Base-by-base conservation (phyloP, 2,329 filamentous ascomycete genomes). In the Mariannaea elegans region DNA sequence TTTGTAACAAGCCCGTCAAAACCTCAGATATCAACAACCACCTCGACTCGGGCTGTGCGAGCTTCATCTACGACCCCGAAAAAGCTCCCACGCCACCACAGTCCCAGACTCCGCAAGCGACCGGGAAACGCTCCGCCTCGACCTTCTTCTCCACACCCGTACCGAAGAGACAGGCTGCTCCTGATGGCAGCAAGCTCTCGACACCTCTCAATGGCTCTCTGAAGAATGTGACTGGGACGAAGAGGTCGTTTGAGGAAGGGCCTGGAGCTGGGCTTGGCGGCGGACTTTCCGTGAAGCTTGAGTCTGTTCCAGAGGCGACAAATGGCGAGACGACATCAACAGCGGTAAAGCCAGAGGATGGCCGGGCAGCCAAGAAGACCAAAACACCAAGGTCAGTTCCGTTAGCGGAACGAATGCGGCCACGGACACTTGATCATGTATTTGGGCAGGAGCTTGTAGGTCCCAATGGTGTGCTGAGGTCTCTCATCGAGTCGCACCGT, bases 391-490 rank as follows among this genome's bases (percentile, higher is more conserved):
- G 88, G 69, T 87, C 89, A 1, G 93, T 93, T 8, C 95, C 95
- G 1, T 81, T 99, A 16, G 94, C 95, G 2, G 95, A 99, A 77
- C 90, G 94, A 27, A 97, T 98, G 93, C 88, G 95, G 4, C 95
- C 95, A 2, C 84, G 82, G 56, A 91, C 84, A 1, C 84, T 99
- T 7, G 92, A 97, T 71, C 90, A 97, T 14, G 91, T 98, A 3
- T 93, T 84, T 65, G 95, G 95, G 0, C 95, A 99, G 77, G 93
- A 97, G 42, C 86, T 99, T 0, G 94, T 99, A 2, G 94, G 93
- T 0, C 86, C 87, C 0, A 81, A 87, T 29, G 95, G 95, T n/a
- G 87, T 98, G 6, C 82, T 99, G 41, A 88, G 94, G 4, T 89
- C 90, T 27, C 84, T 98, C 59, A 96, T 99, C 65, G 91, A 97